Percentiles rank a stretch among this genome's conserved stretches.
phyloP scores from a whole-genome alignment of 1,284 basidiomycete species.

The Cutaneotrichosporon mucoides region DNA sequence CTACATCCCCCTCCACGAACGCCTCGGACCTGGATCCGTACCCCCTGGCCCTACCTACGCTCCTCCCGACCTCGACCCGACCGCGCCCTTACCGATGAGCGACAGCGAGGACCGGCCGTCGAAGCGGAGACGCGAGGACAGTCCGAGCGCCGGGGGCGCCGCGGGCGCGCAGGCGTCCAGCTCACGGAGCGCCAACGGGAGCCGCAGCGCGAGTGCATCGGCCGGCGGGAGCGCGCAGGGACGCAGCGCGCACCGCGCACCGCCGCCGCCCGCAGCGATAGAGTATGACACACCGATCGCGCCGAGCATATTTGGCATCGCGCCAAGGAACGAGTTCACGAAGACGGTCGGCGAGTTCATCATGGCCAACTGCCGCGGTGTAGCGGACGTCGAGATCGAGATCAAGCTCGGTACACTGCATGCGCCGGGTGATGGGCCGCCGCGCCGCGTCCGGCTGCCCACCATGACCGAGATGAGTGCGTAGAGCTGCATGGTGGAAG shows the following conservation, averaged over 20 bases:
- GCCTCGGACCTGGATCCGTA: constrained; percentile 18
- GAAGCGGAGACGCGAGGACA: constrained; percentile 26
- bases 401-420: constrained; percentile 84
- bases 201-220: neutral
- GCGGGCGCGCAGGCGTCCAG: neutral
- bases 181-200: neutral
- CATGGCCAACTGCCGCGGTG: constrained; percentile 46
- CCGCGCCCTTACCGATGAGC: constrained; percentile 5
- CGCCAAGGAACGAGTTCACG: constrained; percentile 92
- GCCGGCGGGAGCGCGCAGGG: neutral
- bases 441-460: constrained; percentile 59
- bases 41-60: constrained; percentile 28
- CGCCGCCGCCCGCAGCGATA: neutral
- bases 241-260: neutral
- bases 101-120: constrained; percentile 18
- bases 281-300: constrained; percentile 52
- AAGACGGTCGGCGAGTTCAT: constrained; percentile 87
- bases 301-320: constrained; percentile 83
- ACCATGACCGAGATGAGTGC: constrained; percentile 81
- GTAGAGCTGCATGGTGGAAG: constrained; percentile 51
- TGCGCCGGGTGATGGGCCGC: constrained; percentile 49
- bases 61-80: constrained; percentile 34
- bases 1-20: constrained; percentile 38
- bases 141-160: neutral
- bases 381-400: constrained; percentile 65